Percentiles rank a stretch among this genome's conserved stretches.
These are phyloP conservation scores for Fusarium algeriense DNA, from an alignment of 2,329 filamentous ascomycete genomes.

Conservation along the genomic window DNA sequence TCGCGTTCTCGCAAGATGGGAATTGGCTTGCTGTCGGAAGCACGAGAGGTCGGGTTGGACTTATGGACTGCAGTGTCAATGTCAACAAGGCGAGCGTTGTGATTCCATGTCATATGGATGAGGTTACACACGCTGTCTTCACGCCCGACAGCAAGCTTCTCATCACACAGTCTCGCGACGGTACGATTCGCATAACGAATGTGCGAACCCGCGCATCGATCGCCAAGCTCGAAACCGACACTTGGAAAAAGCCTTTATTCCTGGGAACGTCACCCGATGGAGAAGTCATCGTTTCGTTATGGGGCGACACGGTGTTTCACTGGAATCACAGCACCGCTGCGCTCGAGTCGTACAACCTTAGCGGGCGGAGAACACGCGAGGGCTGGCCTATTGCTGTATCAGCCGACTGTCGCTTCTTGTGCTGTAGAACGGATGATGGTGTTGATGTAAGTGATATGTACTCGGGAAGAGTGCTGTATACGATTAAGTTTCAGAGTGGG, in stretches of 20 bases:
- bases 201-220: conserved; percentile 36
- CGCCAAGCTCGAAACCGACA: conserved; percentile 48
- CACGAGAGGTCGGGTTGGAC: conserved; percentile 39
- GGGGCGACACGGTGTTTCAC: conserved; percentile 52
- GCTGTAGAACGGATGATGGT: conserved; percentile 53
- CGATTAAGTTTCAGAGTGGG: conserved; percentile 47
- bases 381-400: conserved; percentile 55
- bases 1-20: conserved; percentile 44
- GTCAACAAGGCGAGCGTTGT: conserved; percentile 31
- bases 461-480: conserved; percentile 52
- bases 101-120: conserved; percentile 43
- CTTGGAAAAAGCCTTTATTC: conserved; percentile 46
- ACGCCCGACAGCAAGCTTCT: conserved; percentile 43
- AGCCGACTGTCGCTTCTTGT: conserved; percentile 52
- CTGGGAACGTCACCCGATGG: conserved; percentile 48
- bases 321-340: conserved; percentile 50
- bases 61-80: conserved; percentile 38
- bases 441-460: conserved; percentile 52
- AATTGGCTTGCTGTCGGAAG: conserved; percentile 42
- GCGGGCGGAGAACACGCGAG: conserved; percentile 48
- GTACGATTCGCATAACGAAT: conserved; percentile 46
- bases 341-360: conserved; percentile 51
- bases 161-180: conserved; percentile 46
- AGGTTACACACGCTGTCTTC: conserved; percentile 46
- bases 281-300: conserved; percentile 50